Conservation (phyloP, 2,329 filamentous ascomycete species). For the Verticillium alfalfae region DNA sequence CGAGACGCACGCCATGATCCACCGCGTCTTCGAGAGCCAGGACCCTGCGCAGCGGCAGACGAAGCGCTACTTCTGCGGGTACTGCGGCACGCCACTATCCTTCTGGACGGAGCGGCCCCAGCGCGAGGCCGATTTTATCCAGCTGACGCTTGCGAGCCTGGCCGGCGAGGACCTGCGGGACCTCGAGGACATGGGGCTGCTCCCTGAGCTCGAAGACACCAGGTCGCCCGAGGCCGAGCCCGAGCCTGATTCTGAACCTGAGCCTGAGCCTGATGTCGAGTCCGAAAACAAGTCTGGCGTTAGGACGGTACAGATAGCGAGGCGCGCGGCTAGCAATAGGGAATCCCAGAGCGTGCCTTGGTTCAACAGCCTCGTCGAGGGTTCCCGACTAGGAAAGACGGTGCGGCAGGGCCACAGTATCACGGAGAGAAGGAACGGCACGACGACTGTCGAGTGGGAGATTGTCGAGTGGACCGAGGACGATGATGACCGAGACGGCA, state of each 20-base stretch:
- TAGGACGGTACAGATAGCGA: conserved; percentile 18
- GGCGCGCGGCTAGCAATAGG: conserved; percentile 32
- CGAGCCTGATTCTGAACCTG: neutral
- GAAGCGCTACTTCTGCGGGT: conserved; percentile 82
- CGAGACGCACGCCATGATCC: conserved; percentile 64
- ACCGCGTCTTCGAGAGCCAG: conserved; percentile 56
- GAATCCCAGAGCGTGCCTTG: conserved; percentile 73
- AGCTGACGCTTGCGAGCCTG: conserved; percentile 75
- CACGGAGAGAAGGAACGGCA: conserved; percentile 52
- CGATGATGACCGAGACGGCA: conserved; percentile 32
- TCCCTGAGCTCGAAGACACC: conserved; percentile 42
- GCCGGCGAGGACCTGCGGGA: conserved; percentile 63
- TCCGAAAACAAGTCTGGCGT: conserved; percentile 18
- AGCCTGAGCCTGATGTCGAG: conserved; percentile 3
- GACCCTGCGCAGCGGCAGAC: conserved; percentile 46
- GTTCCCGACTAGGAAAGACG: conserved; percentile 62
- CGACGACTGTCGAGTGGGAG: conserved; percentile 73
- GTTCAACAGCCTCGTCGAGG: conserved; percentile 78
- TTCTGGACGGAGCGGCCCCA: conserved; percentile 74
- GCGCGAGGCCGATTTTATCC: conserved; percentile 72
- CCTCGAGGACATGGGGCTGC: conserved; percentile 69
- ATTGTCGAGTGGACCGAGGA: conserved; percentile 65
- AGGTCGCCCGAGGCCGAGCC: neutral
- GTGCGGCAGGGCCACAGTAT: conserved; percentile 56
- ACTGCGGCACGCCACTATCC: conserved; percentile 79